Evolutionary conservation across 148 eudicot species (phyloP), one percentile per base, ranked within the genome.

Genomic region (Pharnaceum exiguum): DNA sequence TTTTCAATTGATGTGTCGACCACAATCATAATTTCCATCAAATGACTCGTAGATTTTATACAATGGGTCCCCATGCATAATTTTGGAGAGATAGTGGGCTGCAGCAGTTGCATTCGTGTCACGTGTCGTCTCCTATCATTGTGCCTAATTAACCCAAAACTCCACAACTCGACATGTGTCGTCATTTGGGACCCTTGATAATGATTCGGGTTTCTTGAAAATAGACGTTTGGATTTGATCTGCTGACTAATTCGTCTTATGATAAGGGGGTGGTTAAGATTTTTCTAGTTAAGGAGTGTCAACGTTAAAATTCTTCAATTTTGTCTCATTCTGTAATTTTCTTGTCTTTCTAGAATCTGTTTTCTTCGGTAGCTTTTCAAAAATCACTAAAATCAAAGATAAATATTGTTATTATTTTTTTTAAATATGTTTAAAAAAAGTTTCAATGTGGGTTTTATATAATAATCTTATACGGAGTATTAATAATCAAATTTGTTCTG

Each of bases 201-300:
- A 17, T 7, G n/a, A 16, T 55, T 47, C 26, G 47, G 30, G 19
- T 27, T 18, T 45, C 27, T 38, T 29, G 9, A 2, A 23, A 23
- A 48, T 55, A 6, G 67, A 30, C 62, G 49, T 7, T 56, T 24
- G 24, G 31, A 40, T 31, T 55, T 53, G 50, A 55, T 55, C 23
- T 63, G 44, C 59, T 59, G 42, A 63, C 46, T 55, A 39, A 37
- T 61, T 56, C 35, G 22, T 27, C 55, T 55, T 55, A 40, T 42
- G 24, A 52, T 63, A 19, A 51, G 15, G 28, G 28, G 69, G 62
- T 65, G 21, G 62, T 47, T 56, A 46, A 46, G 62, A 26, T 66
- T 46, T 21, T 21, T 57, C 23, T 30, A 9, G 6, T 33, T 10
- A 27, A 27, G 10, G 51, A 60, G 26, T 10, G 45, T 51, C 46